These are phyloP conservation scores for Mycena haematopus DNA, from an alignment of 768 basidiomycete species.

Conservation along the genomic window DNA sequence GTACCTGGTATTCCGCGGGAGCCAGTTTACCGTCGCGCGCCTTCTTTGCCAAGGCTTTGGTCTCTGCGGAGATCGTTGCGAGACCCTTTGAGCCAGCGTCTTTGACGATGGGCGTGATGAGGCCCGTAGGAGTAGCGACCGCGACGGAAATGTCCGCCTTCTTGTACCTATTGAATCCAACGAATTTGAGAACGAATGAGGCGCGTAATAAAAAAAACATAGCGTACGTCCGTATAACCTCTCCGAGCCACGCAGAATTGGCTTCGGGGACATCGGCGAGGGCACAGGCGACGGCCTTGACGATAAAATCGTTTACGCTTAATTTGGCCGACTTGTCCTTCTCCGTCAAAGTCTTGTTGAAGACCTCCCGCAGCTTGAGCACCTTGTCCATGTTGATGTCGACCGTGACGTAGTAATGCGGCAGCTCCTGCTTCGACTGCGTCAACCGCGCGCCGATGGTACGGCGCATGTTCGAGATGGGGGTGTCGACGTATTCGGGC, in stretches of 20 bases:
- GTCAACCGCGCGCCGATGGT: conserved; percentile 89
- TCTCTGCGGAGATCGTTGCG: conserved; percentile 89
- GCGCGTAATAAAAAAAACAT: conserved; percentile 15
- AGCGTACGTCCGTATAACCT: conserved; percentile 90
- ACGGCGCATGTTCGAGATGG: conserved; percentile 93
- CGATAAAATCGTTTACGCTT: conserved; percentile 97
- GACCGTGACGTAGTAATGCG: conserved; percentile 96
- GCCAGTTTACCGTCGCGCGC: conserved; percentile 96
- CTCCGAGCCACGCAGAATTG: conserved; percentile 97
- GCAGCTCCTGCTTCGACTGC: conserved; percentile 93
- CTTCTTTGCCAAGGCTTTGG: conserved; percentile 92
- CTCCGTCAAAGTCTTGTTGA: conserved; percentile 87
- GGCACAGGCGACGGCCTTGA: conserved; percentile 93
- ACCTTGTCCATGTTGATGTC: conserved; percentile 98
- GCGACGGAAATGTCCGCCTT: conserved; percentile 98
- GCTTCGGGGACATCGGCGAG: conserved; percentile 95
- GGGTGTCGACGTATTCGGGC: conserved; percentile 86
- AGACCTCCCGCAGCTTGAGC: conserved; percentile 91
- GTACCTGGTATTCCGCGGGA: conserved; percentile 94
- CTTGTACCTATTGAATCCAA: conserved; percentile 68
- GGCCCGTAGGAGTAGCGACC: conserved; percentile 92
- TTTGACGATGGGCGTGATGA: conserved; percentile 97
- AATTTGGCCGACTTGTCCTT: conserved; percentile 93
- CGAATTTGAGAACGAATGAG: conserved; percentile 4
- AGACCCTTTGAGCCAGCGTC: conserved; percentile 93